phyloP scores from a whole-genome alignment of 768 basidiomycete genomes.

The Rhodotorula graminis region DNA sequence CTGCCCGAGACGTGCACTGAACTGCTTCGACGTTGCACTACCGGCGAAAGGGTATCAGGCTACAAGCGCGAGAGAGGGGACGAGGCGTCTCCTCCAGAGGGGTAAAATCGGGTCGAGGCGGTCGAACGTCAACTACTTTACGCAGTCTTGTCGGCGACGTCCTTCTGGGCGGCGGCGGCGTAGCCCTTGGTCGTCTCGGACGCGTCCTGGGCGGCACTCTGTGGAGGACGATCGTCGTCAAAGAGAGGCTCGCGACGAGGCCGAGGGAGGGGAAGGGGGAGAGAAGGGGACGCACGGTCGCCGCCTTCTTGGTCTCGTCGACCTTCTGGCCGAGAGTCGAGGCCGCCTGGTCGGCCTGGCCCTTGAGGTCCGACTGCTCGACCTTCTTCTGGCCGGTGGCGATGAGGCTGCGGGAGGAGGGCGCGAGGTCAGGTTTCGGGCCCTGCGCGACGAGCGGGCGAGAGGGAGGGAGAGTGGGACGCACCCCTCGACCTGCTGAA shows the following conservation, averaged over 20 bases:
- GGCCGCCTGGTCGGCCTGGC: slow-evolving; percentile 8
- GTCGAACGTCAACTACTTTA: not conserved
- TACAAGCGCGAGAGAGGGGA: not conserved
- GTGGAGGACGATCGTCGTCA: too few species aligned
- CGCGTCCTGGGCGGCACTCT: not conserved
- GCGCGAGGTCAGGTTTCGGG: too few species aligned
- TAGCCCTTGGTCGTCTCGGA: slow-evolving; percentile 5
- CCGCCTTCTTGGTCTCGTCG: not conserved
- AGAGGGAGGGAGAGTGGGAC: not conserved
- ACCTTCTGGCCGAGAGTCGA: slow-evolving; percentile 11
- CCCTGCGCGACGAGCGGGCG: too few species aligned
- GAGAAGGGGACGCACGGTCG: not conserved
- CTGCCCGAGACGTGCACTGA: too few species aligned
- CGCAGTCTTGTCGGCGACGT: not conserved
- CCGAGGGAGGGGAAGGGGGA: not conserved
- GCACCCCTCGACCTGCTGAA: slow-evolving; percentile 17
- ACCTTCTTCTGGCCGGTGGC: slow-evolving; percentile 31
- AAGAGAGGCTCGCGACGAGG: too few species aligned
- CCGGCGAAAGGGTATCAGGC: not conserved
- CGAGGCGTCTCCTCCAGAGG: too few species aligned
- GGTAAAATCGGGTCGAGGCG: not conserved
- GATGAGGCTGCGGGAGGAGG: not conserved
- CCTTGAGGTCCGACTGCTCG: slow-evolving; percentile 30
- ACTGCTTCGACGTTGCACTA: not conserved
- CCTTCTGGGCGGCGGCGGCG: slow-evolving; percentile 14